Conservation (phyloP, 306 rosid species). For the Gillenia trifoliata region DNA sequence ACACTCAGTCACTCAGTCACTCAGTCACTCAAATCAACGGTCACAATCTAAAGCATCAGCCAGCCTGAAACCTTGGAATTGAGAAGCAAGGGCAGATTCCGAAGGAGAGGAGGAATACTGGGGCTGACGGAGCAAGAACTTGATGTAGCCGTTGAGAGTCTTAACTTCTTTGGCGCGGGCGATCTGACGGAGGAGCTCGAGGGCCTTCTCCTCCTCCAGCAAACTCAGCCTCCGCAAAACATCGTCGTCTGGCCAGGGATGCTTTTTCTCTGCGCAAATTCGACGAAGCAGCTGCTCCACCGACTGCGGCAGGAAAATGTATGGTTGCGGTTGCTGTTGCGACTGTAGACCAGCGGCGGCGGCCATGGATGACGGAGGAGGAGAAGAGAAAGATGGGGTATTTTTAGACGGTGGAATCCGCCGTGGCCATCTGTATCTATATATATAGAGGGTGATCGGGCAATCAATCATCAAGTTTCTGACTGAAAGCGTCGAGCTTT, state of each 20-base stretch:
- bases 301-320: slow-evolving; percentile 19
- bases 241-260: neutral
- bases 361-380: neutral
- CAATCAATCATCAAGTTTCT: too few species aligned
- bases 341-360: neutral
- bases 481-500: too few species aligned
- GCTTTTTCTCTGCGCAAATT: slow-evolving; percentile 15
- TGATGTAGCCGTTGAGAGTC: slow-evolving; percentile 17
- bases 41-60: too few species aligned
- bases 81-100: neutral
- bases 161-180: neutral
- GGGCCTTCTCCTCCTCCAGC: slow-evolving; percentile 22
- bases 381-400: neutral
- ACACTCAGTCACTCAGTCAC: neutral
- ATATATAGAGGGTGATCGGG: too few species aligned
- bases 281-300: slow-evolving; percentile 17
- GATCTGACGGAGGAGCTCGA: slow-evolving; percentile 6
- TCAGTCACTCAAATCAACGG: too few species aligned
- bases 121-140: neutral
- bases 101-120: neutral
- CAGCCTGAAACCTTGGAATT: too few species aligned
- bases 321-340: neutral
- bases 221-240: slow-evolving; percentile 15
- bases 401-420: too few species aligned
- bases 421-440: too few species aligned